Conservation (phyloP, 2,329 filamentous ascomycete genomes). For the Penicillium frequentans region DNA sequence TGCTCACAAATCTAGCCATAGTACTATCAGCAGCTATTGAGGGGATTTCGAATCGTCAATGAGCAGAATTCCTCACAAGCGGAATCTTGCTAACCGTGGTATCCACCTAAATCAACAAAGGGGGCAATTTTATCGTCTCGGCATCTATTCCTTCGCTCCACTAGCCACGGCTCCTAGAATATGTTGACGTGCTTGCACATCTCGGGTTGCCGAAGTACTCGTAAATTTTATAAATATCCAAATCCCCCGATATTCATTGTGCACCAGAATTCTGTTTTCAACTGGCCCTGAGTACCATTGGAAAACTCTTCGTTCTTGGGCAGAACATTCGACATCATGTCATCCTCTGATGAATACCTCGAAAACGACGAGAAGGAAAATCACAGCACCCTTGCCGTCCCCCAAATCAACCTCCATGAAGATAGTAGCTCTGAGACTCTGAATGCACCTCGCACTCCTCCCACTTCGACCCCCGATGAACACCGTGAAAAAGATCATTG, state of each 20-base stretch:
- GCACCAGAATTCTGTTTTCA: background rate
- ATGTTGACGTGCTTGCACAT: background rate
- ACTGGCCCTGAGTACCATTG: background rate
- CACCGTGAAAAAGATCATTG: background rate
- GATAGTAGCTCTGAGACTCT: background rate
- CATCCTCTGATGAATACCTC: background rate
- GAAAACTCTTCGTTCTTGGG: background rate
- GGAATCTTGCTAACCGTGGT: no score
- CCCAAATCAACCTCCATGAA: background rate
- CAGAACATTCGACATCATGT: background rate
- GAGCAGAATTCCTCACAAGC: no score
- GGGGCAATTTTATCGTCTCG: background rate
- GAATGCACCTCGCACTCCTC: background rate
- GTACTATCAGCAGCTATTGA: no score
- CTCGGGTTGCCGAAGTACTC: background rate
- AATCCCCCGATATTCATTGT: background rate
- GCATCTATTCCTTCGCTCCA: background rate
- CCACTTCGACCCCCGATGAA: background rate
- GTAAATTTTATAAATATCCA: background rate
- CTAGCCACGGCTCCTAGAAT: background rate
- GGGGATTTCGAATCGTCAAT: no score
- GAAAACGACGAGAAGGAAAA: background rate
- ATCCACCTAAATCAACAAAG: no score
- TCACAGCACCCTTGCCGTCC: background rate
- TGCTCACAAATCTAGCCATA: no score